Evolutionary conservation across 768 basidiomycete genomes (phyloP).

Genomic region (Phylloporus sp.): DNA sequence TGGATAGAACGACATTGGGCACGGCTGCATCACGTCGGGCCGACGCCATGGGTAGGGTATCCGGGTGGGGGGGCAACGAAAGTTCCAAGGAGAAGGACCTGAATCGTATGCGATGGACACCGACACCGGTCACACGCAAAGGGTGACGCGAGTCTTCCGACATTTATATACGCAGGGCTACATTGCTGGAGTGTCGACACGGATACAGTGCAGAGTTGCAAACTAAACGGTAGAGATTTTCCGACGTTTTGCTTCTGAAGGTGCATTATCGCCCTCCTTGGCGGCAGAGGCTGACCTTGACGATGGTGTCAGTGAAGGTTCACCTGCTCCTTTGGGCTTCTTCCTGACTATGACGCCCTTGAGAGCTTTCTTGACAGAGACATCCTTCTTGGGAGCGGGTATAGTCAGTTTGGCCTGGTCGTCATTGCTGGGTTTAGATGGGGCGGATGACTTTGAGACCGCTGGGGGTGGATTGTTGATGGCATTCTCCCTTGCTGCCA

Average conservation of each 20-base stretch:
- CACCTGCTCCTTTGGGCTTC: slow-evolving; percentile 42
- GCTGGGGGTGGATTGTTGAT: slow-evolving; percentile 39
- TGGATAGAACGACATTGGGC: slow-evolving; percentile 68
- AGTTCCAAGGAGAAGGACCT: slow-evolving; percentile 56
- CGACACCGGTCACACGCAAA: slow-evolving; percentile 51
- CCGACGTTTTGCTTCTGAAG: slow-evolving; percentile 54
- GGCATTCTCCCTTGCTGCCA: slow-evolving; percentile 61
- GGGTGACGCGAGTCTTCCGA: slow-evolving; percentile 12
- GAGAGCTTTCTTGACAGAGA: slow-evolving; percentile 49
- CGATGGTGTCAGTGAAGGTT: slow-evolving; percentile 16
- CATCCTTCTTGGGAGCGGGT: slow-evolving; percentile 51
- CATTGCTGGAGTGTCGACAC: slow-evolving; percentile 5
- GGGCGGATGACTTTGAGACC: slow-evolving; percentile 27
- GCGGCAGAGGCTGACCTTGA: slow-evolving; percentile 14
- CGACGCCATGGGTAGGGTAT: slow-evolving; percentile 58
- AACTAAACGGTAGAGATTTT: slow-evolving; percentile 39
- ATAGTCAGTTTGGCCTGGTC: slow-evolving; percentile 26
- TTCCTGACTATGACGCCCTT: slow-evolving; percentile 83
- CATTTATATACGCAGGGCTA: slow-evolving; percentile 10
- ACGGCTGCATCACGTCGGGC: slow-evolving; percentile 57
- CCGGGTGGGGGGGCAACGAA: slow-evolving; percentile 49
- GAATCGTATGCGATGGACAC: slow-evolving; percentile 71
- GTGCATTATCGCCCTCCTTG: slow-evolving; percentile 23
- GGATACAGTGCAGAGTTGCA: slow-evolving; percentile 10
- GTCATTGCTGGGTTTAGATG: slow-evolving; percentile 28